phyloP scores from a whole-genome alignment of 495 filamentous ascomycete genomes.

The Annulohypoxylon nitens region DNA sequence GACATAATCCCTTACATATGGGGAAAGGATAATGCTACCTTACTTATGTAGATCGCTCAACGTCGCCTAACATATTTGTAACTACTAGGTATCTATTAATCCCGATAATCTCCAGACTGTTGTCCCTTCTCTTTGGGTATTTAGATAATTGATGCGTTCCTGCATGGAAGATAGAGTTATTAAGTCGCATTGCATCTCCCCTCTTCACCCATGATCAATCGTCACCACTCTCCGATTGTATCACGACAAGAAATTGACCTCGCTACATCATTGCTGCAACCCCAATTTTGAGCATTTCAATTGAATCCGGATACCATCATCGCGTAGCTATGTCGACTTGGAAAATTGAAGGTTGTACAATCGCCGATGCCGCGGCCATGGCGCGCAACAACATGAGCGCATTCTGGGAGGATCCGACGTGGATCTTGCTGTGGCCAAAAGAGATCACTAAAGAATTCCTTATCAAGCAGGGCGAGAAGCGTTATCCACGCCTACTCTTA shows the following conservation, averaged over 20 bases:
- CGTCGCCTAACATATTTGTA: not conserved
- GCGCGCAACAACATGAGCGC: slow-evolving; percentile 48
- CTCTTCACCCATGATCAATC: not conserved
- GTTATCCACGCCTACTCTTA: slow-evolving; percentile 44
- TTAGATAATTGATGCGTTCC: not conserved
- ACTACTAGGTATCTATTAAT: not conserved
- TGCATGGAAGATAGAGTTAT: not conserved
- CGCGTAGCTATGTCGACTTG: slow-evolving; percentile 5
- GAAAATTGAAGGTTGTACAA: slow-evolving; percentile 11
- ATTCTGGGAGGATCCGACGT: slow-evolving; percentile 51
- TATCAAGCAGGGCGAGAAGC: slow-evolving; percentile 41
- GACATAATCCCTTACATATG: slow-evolving; percentile 9
- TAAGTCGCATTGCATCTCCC: not conserved
- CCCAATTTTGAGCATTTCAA: not conserved
- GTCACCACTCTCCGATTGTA: not conserved
- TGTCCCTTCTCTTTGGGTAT: not conserved
- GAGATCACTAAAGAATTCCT: slow-evolving; percentile 44
- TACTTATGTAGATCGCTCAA: not conserved
- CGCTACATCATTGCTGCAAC: not conserved
- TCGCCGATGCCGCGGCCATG: slow-evolving; percentile 46
- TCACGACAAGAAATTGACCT: not conserved
- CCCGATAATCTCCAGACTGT: not conserved
- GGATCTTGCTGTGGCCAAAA: slow-evolving; percentile 45
- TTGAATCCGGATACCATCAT: not conserved
- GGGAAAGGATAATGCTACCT: slow-evolving; percentile 1